Evolutionary conservation across 1,139 yeast genomes (phyloP).

Genomic region (Groenewaldozyma auringiensis): DNA sequence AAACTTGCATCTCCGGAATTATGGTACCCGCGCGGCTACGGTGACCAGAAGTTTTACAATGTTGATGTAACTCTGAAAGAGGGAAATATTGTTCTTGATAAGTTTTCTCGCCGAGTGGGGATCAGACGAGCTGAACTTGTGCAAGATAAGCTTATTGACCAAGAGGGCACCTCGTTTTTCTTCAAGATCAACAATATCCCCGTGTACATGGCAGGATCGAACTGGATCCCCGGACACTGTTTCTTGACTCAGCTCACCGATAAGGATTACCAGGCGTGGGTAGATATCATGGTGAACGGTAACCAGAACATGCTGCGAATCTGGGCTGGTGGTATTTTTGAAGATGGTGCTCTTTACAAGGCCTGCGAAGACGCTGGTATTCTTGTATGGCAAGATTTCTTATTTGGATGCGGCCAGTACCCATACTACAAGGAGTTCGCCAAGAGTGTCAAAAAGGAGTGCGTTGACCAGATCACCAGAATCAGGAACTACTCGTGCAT

Average conservation of each 20-base stretch:
- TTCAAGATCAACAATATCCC: slow-evolving; percentile 38
- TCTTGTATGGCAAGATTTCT: slow-evolving; percentile 45
- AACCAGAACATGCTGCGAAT: slow-evolving; percentile 41
- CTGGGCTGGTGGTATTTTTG: slow-evolving; percentile 47
- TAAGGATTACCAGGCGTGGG: slow-evolving; percentile 34
- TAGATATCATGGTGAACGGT: slow-evolving; percentile 32
- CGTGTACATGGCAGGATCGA: slow-evolving; percentile 36
- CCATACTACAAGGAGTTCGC: slow-evolving; percentile 33
- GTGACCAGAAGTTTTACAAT: slow-evolving; percentile 33
- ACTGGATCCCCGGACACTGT: slow-evolving; percentile 46
- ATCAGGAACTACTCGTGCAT: slow-evolving; percentile 33
- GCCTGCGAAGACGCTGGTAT: slow-evolving; percentile 41
- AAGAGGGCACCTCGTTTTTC: slow-evolving; percentile 36
- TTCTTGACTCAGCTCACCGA: slow-evolving; percentile 31
- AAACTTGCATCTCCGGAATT: slow-evolving; percentile 25
- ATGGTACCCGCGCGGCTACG: slow-evolving; percentile 41
- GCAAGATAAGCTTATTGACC: slow-evolving; percentile 31
- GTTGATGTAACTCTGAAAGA: slow-evolving; percentile 19
- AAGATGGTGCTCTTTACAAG: slow-evolving; percentile 36
- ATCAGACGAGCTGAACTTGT: slow-evolving; percentile 36
- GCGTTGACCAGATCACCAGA: slow-evolving; percentile 33
- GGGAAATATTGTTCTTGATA: slow-evolving; percentile 10
- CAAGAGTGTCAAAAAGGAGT: slow-evolving; percentile 32
- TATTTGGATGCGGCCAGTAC: slow-evolving; percentile 48
- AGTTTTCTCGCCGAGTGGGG: slow-evolving; percentile 23